Evolutionary conservation across 345 rosid species (phyloP).

Genomic region (Lepidium aucheri): DNA sequence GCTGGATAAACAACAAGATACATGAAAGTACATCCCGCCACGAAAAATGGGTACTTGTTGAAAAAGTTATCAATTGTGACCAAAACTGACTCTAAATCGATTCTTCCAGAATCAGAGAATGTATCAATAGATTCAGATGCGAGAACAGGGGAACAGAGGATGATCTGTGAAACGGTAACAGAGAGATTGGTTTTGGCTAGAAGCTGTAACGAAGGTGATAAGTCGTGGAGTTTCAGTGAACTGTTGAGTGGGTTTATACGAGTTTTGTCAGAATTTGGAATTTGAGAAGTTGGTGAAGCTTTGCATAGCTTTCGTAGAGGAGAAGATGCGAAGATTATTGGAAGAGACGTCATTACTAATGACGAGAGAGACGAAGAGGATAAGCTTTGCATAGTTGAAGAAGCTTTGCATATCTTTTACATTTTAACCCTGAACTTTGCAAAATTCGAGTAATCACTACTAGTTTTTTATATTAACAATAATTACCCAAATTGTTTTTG

Average conservation of each 20-base stretch:
- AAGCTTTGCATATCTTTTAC: too few species aligned
- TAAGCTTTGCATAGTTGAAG: too few species aligned
- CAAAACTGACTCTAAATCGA: conserved; percentile 57
- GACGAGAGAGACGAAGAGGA: not conserved
- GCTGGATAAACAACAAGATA: conserved; percentile 72
- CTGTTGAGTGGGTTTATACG: not conserved
- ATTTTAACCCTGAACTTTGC: too few species aligned
- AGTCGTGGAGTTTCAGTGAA: not conserved
- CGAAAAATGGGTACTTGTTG: conserved; percentile 79
- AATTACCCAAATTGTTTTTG: too few species aligned
- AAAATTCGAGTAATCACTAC: too few species aligned
- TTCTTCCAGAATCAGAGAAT: conserved; percentile 39
- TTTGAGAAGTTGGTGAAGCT: not conserved
- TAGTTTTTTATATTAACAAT: too few species aligned
- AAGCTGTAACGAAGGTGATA: not conserved
- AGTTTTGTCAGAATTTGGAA: not conserved
- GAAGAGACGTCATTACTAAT: conserved; percentile 17
- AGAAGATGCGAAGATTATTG: conserved; percentile 14
- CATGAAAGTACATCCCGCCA: conserved; percentile 68
- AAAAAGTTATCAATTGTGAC: conserved; percentile 65
- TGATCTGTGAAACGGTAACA: conserved; percentile 28
- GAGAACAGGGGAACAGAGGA: conserved; percentile 39
- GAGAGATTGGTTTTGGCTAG: conserved; percentile 34
- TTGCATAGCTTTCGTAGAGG: conserved; percentile 8
- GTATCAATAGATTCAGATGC: conserved; percentile 45